Evolutionary conservation across 495 filamentous ascomycete species (phyloP), one percentile per base, ranked within the genome.

Genomic region (Aspergillus cavernicola): DNA sequence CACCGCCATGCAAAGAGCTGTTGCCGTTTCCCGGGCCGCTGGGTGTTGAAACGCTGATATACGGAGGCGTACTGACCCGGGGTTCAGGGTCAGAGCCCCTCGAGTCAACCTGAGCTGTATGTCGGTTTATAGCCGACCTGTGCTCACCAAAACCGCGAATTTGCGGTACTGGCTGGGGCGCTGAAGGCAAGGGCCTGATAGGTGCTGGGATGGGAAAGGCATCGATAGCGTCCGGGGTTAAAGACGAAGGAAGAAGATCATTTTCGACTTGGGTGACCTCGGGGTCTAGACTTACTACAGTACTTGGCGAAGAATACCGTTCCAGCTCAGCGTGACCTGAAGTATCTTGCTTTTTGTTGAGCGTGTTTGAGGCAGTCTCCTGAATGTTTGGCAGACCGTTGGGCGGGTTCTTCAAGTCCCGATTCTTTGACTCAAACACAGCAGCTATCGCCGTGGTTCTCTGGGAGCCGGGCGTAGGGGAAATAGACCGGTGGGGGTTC

Each of bases 201-300:
- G 71, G 71, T 38, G 70, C 70, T 7, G 71, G 71, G 4, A 73
- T 61, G 48, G 71, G 71, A 29, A 74, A 75, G 15, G 68, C 66
- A 28, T 70, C 53, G 15, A 75, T 61, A 0, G 69, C 59, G 19
- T 62, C 61, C 55, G 68, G 54, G 0, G 66, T 60, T 22, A 69
- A 42, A 0, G 71, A 68, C 2, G 58, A 35, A 6, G 64, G 61
- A 22, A 65, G 66, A 38, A 58, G 29, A 15, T 42, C 55, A 29
- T 12, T 46, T 52, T 60, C 59, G 11, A 26, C 38, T 18, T 56
- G 46, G 2, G 53, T 8, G 16, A 35, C 44, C 2, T 62, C 51
- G 19, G 52, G 29, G 6, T 56, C n/a, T 10, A 50, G 52, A 23
- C 22, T 53, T 2, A 18, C 28, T 11, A 40, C 44, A 15, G 28